A percentile compares a stretch with the other conserved stretches of the same genome.
phyloP scores from a whole-genome alignment of 2,329 filamentous ascomycete species.

The Tolypocladium sp. region DNA sequence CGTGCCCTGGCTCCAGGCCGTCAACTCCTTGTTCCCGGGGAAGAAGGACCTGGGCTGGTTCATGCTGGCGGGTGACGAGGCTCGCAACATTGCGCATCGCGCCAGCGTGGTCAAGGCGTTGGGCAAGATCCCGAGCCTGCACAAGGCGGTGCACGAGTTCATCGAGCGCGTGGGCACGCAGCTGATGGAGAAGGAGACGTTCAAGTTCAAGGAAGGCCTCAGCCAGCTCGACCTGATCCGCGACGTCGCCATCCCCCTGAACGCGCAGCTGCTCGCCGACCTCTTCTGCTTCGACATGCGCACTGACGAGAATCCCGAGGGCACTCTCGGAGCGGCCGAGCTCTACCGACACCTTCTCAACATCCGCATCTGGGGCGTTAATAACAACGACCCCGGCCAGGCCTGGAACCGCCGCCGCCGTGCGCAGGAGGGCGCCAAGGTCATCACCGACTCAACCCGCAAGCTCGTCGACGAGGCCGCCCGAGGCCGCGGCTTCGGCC shows the following conservation, averaged over 20 bases:
- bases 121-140: conserved; percentile 22
- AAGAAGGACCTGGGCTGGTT: conserved; percentile 27
- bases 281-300: conserved; percentile 51
- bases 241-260: conserved; percentile 51
- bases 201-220: conserved; percentile 24
- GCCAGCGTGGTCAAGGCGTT: conserved; percentile 19
- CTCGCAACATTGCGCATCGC: conserved; percentile 20
- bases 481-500: conserved; percentile 18
- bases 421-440: conserved; percentile 27
- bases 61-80: conserved; percentile 27
- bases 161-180: conserved; percentile 20
- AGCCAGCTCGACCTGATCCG: conserved; percentile 32
- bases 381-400: conserved; percentile 36
- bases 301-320: conserved; percentile 41
- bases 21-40: conserved; percentile 22
- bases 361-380: conserved; percentile 35
- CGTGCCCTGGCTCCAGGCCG: conserved; percentile 21
- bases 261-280: conserved; percentile 44
- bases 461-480: conserved; percentile 28
- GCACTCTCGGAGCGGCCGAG: conserved; percentile 28
- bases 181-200: conserved; percentile 32
- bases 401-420: conserved; percentile 35
- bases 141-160: conserved; percentile 19
- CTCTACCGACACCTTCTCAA: conserved; percentile 33
- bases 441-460: conserved; percentile 27